Evolutionary conservation across 768 basidiomycete species (phyloP).

Genomic region (Boletus pseudo-olivaceus): DNA sequence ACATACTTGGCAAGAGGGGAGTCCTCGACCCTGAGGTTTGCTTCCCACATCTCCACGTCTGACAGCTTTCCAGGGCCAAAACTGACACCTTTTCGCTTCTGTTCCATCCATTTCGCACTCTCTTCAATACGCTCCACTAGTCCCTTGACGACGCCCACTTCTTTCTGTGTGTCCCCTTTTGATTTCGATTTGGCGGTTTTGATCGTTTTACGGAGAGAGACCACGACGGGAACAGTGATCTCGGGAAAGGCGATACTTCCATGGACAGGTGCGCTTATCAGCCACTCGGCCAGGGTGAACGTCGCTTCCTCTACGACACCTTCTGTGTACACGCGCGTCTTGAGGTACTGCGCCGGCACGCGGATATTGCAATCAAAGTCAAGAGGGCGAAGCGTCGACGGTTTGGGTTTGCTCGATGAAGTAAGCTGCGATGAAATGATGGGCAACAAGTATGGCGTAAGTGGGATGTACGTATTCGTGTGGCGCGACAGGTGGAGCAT

Average conservation of each 20-base stretch:
- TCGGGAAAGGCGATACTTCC: constrained; percentile 94
- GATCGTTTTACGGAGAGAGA: constrained; percentile 67
- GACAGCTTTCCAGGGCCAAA: constrained; percentile 72
- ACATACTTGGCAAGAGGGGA: constrained; percentile 81
- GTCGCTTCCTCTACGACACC: constrained; percentile 77
- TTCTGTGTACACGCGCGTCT: constrained; percentile 83
- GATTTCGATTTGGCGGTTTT: constrained; percentile 53
- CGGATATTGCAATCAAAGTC: constrained; percentile 88
- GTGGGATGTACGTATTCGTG: constrained; percentile 81
- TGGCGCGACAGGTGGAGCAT: constrained; percentile 81
- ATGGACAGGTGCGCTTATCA: constrained; percentile 64
- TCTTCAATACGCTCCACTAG: constrained; percentile 88
- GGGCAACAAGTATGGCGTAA: constrained; percentile 83
- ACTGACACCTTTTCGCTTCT: constrained; percentile 59
- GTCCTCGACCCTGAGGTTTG: constrained; percentile 53
- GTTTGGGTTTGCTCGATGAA: constrained; percentile 66
- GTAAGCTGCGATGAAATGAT: constrained; percentile 75
- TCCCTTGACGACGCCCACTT: constrained; percentile 60
- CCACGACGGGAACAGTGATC: constrained; percentile 72
- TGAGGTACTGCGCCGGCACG: constrained; percentile 82
- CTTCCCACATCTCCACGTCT: constrained; percentile 76
- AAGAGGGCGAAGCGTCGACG: constrained; percentile 82
- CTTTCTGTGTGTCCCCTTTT: constrained; percentile 43
- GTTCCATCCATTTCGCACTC: constrained; percentile 74
- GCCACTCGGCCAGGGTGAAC: constrained; percentile 81